These are phyloP conservation scores for Stephanodiscus minutulus DNA, from an alignment of 108 stramenopile genomes.

Conservation along the genomic window DNA sequence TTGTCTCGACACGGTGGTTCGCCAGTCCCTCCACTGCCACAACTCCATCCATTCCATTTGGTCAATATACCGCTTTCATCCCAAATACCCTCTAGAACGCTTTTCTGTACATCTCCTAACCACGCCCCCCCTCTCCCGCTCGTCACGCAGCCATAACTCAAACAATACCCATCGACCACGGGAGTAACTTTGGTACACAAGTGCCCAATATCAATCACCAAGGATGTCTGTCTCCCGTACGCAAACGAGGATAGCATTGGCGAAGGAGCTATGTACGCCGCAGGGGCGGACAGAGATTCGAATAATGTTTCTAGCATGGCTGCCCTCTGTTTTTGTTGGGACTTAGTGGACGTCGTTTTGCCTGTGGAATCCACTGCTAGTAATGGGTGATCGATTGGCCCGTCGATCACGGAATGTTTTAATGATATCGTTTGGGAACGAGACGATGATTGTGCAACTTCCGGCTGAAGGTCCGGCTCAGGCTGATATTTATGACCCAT, in stretches of 20 bases:
- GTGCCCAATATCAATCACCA: constrained; percentile 80
- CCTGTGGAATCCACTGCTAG: constrained; percentile 38
- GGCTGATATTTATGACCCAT: constrained; percentile 39
- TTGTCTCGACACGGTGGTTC: constrained; percentile 60
- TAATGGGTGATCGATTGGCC: constrained; percentile 44
- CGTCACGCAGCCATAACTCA: constrained; percentile 66
- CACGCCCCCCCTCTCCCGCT: constrained; percentile 82
- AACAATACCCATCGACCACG: constrained; percentile 76
- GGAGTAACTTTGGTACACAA: constrained; percentile 75
- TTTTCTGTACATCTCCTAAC: constrained; percentile 57
- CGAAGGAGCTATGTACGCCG: constrained; percentile 72
- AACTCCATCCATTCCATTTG: constrained; percentile 58
- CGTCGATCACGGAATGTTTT: not conserved
- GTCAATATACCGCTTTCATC: constrained; percentile 5
- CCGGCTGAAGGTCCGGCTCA: constrained; percentile 15
- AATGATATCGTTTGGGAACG: constrained; percentile 2
- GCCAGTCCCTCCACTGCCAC: constrained; percentile 14
- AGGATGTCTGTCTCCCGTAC: constrained; percentile 74
- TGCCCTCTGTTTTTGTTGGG: constrained; percentile 52
- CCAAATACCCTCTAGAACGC: constrained; percentile 33
- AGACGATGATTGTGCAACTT: constrained; percentile 2
- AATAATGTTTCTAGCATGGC: constrained; percentile 70
- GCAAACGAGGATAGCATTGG: constrained; percentile 86
- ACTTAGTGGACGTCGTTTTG: constrained; percentile 7
- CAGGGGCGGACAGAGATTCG: constrained; percentile 75